Evolutionary conservation across 2,329 filamentous ascomycete genomes (phyloP), one percentile per base, ranked within the genome.

Genomic region (Coniochaeta sp.): DNA sequence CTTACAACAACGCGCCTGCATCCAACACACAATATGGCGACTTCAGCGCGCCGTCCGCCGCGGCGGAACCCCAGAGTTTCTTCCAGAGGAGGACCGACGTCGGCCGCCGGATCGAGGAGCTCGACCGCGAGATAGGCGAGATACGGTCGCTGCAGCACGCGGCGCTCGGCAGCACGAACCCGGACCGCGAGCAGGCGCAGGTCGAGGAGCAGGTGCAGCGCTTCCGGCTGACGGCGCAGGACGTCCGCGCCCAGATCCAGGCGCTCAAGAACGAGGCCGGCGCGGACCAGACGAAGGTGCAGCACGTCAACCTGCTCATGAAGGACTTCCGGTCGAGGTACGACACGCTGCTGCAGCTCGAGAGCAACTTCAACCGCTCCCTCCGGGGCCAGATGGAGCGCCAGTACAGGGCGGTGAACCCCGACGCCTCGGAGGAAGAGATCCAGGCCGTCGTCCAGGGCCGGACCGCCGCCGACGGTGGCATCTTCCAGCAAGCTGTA

Each of bases 401-500:
- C 61, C 89, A 94, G 69, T 91, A 89, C 69, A 78, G 82, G 52
- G 91, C 92, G 63, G 87, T 90, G 58, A 89, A 91, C 65, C 88
- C 88, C 49, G 84, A 90, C 42, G 89, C 88, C n/a, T 79, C 79
- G 48, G 86, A 91, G 54, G 73, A 78, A 1, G 86, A 92, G 68
- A 83, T 91, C 3, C 72, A 77, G 48, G 74, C 88, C 65, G 87
- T 87, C n/a, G 42, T 47, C 3, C 74, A 82, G 22, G 76, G 88
- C 59, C 75, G 82, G 51, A 84, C 91, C 65, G 88, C 87, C 85
- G 82, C 85, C 51, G 81, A 87, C 53, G 85, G 91, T 71, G 86
- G 87, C 61, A 84, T 94, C 51, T 94, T 92, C 73, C 86, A 91
- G 69, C 86, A 83, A 52, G 88, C 88, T 54, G 88, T 92, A 78